phyloP scores from a whole-genome alignment of 495 filamentous ascomycete genomes.

The Aspergillus biplanus region DNA sequence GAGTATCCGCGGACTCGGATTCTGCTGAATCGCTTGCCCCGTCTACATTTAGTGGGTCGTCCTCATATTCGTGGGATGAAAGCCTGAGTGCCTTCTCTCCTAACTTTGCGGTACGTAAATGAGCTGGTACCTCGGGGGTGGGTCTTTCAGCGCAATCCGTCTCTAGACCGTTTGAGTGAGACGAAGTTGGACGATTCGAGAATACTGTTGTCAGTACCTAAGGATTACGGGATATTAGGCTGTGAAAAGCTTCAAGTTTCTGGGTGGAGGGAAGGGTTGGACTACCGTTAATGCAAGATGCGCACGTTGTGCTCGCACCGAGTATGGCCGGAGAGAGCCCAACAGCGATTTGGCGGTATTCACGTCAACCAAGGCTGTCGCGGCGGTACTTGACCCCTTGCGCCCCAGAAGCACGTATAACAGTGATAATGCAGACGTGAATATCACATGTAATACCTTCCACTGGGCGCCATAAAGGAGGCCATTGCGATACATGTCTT shows the following conservation, averaged over 20 bases:
- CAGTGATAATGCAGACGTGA: slow-evolving; percentile 9
- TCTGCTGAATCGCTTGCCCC: too few relatives aligned
- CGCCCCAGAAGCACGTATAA: slow-evolving; percentile 11
- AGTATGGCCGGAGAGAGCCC: slow-evolving; percentile 8
- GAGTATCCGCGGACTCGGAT: too few relatives aligned
- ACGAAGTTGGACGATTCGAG: neutral
- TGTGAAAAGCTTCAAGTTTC: too few relatives aligned
- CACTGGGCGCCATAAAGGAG: slow-evolving; percentile 20
- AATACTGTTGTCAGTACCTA: slow-evolving; percentile 13
- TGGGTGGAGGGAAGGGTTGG: too few relatives aligned
- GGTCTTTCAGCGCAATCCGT: neutral
- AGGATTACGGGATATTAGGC: neutral
- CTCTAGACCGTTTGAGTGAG: neutral
- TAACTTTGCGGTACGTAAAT: neutral
- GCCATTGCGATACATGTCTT: slow-evolving; percentile 20
- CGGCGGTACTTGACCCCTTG: neutral
- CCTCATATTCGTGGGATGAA: too few relatives aligned
- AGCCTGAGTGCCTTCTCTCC: too few relatives aligned
- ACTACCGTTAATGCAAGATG: slow-evolving; percentile 17
- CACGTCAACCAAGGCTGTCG: neutral
- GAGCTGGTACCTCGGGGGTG: neutral
- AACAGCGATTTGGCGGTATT: slow-evolving; percentile 10
- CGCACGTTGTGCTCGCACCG: neutral
- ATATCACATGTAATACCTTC: slow-evolving; percentile 13
- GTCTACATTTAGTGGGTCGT: too few relatives aligned